These are phyloP conservation scores for Phytophthora macrochlamydospora DNA, from an alignment of 352 stramenopile genomes.

Conservation along the genomic window DNA sequence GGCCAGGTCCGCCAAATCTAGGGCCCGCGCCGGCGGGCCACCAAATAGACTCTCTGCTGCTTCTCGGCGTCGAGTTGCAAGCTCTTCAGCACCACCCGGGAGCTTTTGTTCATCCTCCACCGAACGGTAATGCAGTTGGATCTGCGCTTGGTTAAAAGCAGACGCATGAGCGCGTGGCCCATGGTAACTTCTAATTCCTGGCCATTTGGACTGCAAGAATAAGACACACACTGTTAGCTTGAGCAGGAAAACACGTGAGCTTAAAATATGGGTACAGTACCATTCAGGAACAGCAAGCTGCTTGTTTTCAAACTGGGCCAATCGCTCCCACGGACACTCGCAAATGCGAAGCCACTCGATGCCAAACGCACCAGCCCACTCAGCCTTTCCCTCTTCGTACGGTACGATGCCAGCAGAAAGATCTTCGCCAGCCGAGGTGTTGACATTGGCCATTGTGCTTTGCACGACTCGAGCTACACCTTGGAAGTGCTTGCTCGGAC, in stretches of 20 bases:
- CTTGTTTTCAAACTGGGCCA: slow-evolving; percentile 78
- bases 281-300: slow-evolving; percentile 57
- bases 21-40: slow-evolving; percentile 9
- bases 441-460: slow-evolving; percentile 41
- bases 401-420: slow-evolving; percentile 52
- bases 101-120: slow-evolving; percentile 86
- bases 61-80: slow-evolving; percentile 69
- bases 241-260: not conserved
- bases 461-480: slow-evolving; percentile 58
- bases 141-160: slow-evolving; percentile 83
- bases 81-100: slow-evolving; percentile 69
- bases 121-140: slow-evolving; percentile 82
- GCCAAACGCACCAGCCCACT: slow-evolving; percentile 69
- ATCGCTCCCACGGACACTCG: slow-evolving; percentile 85
- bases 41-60: slow-evolving; percentile 75
- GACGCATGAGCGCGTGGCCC: slow-evolving; percentile 71
- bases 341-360: slow-evolving; percentile 89
- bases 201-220: slow-evolving; percentile 57
- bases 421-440: slow-evolving; percentile 50
- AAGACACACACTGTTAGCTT: slow-evolving; percentile 15
- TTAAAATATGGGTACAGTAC: slow-evolving; percentile 24
- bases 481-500: slow-evolving; percentile 82
- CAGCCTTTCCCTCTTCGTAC: slow-evolving; percentile 51
- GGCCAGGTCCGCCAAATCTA: slow-evolving; percentile 36
- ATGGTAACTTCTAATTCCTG: slow-evolving; percentile 69